Conservation (phyloP, 2,329 filamentous ascomycete genomes). For the Talaromyces funiculosus region DNA sequence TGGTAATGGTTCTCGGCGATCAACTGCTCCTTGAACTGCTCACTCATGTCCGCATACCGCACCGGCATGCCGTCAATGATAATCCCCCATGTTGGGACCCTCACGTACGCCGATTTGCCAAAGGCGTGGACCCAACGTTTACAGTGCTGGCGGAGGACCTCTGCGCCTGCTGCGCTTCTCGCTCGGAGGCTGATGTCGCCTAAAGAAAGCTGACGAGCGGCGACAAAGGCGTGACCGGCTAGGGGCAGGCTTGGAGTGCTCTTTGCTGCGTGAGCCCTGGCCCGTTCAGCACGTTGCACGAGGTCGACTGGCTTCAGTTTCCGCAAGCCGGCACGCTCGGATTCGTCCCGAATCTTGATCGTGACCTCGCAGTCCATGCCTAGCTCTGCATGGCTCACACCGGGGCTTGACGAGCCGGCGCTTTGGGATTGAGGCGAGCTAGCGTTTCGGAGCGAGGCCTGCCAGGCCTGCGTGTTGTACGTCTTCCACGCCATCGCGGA, state of each 20-base stretch:
- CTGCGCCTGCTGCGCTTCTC: neutral
- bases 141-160: neutral
- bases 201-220: neutral
- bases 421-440: neutral
- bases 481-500: neutral
- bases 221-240: neutral
- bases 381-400: neutral
- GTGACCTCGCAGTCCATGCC: neutral
- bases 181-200: neutral
- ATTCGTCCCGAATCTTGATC: neutral
- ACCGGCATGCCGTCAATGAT: neutral
- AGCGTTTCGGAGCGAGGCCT: neutral
- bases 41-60: neutral
- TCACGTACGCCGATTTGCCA: neutral
- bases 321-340: neutral
- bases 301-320: neutral
- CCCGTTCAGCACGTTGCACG: neutral
- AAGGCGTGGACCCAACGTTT: neutral
- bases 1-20: neutral
- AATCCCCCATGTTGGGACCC: neutral
- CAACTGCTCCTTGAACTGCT: neutral
- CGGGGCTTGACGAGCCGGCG: neutral
- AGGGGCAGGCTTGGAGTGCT: neutral
- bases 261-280: neutral
- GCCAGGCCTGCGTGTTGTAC: neutral